These are phyloP conservation scores for Colletotrichum phormii DNA, from an alignment of 2,329 filamentous ascomycete genomes.

Conservation along the genomic window DNA sequence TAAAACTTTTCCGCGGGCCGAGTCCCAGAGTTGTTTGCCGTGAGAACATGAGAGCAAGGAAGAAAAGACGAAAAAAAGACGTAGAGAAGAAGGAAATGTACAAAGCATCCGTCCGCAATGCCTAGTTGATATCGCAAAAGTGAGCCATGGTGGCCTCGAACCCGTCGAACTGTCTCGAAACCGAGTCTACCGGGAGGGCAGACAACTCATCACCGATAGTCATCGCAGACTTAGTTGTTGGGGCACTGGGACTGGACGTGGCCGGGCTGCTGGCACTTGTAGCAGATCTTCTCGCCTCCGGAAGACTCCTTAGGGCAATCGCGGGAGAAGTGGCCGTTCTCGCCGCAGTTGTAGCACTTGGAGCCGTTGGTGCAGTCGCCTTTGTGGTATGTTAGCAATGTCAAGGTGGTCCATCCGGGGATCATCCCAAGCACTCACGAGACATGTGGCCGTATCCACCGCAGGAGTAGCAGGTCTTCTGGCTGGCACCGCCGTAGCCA, in stretches of 20 bases:
- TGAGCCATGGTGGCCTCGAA: constrained; percentile 24
- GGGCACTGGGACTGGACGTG: constrained; percentile 96
- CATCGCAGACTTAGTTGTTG: constrained; percentile 68
- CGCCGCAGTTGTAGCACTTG: constrained; percentile 99
- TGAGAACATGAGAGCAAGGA: constrained; percentile 31
- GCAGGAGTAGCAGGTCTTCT: constrained; percentile 98
- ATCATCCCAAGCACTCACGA: constrained; percentile 62
- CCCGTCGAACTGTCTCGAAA: constrained; percentile 26
- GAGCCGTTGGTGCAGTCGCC: constrained; percentile 97
- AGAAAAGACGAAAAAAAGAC: constrained; percentile 25
- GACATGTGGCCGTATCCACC: constrained; percentile 98
- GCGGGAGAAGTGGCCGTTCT: constrained; percentile 93
- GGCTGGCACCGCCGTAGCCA: constrained; percentile 63
- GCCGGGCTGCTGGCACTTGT: constrained; percentile 88
- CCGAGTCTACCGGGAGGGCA: constrained; percentile 19
- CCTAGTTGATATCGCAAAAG: constrained; percentile 32
- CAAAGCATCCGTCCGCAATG: constrained; percentile 34
- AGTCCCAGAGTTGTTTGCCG: constrained; percentile 35
- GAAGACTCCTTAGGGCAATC: constrained; percentile 95
- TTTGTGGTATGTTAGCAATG: constrained; percentile 48
- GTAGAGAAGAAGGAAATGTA: constrained; percentile 29
- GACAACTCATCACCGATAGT: constrained; percentile 36
- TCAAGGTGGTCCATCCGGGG: not conserved
- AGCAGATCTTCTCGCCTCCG: constrained; percentile 94
- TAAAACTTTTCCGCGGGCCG: constrained; percentile 38